A percentile compares a stretch with the other conserved stretches of the same genome.
phyloP scores from a whole-genome alignment of 108 stramenopile genomes.

The Pseudonitzschia multiseries region DNA sequence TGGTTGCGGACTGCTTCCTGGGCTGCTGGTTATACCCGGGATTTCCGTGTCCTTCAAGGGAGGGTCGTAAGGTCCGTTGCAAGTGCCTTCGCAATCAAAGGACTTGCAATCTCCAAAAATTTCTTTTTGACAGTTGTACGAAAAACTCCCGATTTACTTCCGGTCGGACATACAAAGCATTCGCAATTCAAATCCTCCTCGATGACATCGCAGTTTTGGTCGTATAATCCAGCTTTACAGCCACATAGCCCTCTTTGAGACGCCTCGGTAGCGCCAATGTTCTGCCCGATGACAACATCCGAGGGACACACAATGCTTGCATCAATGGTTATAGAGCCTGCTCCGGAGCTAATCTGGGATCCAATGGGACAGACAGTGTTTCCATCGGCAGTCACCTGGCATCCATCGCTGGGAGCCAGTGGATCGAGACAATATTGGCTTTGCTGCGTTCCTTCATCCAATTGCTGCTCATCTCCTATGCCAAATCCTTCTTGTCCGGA shows the following conservation, averaged over 20 bases:
- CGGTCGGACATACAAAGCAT: slow-evolving; percentile 14
- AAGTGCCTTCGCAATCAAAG: slow-evolving; percentile 20
- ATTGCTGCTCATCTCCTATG: neutral
- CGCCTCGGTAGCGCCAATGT: neutral
- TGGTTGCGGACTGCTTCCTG: too few species aligned
- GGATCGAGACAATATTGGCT: slow-evolving; percentile 7
- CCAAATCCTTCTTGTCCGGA: neutral
- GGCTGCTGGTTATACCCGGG: too few species aligned
- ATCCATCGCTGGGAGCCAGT: neutral
- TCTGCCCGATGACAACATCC: neutral
- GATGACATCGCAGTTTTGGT: slow-evolving; percentile 11
- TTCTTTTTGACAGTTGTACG: slow-evolving; percentile 8
- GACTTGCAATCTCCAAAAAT: slow-evolving; percentile 13
- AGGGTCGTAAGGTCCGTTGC: slow-evolving; percentile 15
- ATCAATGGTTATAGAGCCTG: neutral
- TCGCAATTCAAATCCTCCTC: neutral
- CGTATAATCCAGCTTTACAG: neutral
- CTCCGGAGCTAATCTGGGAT: neutral
- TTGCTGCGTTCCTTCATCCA: neutral
- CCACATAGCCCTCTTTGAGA: slow-evolving; percentile 7
- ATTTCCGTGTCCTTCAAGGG: neutral
- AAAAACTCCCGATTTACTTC: neutral
- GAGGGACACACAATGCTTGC: slow-evolving; percentile 1
- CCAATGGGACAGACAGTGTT: neutral
- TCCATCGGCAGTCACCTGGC: neutral